Conservation (phyloP, 768 basidiomycete species). For the Lyophyllum semitale region DNA sequence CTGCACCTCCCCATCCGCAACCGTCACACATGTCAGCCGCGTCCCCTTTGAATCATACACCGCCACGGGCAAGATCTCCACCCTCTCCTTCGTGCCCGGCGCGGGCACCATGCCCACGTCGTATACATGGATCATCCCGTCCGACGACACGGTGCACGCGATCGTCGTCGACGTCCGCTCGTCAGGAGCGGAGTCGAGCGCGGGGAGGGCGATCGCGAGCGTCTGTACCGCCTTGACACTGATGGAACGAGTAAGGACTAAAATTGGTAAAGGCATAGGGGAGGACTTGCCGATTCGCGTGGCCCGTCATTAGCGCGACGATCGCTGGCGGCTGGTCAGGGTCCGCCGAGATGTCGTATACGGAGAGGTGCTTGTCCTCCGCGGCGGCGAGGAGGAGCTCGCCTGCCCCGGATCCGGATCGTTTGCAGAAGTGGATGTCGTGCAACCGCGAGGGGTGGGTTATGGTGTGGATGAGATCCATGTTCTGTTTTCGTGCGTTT, state of each 20-base stretch:
- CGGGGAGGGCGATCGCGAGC: constrained; percentile 59
- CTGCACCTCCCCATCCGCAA: constrained; percentile 33
- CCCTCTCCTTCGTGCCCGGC: constrained; percentile 17
- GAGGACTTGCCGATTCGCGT: constrained; percentile 75
- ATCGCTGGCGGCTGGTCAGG: constrained; percentile 49
- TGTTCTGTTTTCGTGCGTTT: constrained; percentile 51
- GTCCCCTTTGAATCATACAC: constrained; percentile 25
- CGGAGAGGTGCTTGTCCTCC: constrained; percentile 86
- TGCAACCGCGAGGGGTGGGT: constrained; percentile 84
- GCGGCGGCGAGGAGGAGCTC: constrained; percentile 83
- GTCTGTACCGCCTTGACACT: constrained; percentile 85
- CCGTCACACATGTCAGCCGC: constrained; percentile 26
- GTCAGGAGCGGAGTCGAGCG: constrained; percentile 22
- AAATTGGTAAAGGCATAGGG: neutral
- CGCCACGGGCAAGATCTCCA: constrained; percentile 21
- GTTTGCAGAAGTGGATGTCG: constrained; percentile 73
- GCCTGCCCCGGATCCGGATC: constrained; percentile 51
- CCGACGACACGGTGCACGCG: constrained; percentile 82
- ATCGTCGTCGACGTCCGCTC: constrained; percentile 53
- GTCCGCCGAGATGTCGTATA: constrained; percentile 65
- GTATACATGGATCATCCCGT: constrained; percentile 81
- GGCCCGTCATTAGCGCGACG: constrained; percentile 77
- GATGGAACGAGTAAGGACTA: neutral
- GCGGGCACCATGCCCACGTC: constrained; percentile 59
- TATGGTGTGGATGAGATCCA: constrained; percentile 75